Percentiles rank a stretch among this genome's conserved stretches.
Evolutionary conservation across 2,329 filamentous ascomycete species (phyloP).

Genomic region (Fusarium sp.): DNA sequence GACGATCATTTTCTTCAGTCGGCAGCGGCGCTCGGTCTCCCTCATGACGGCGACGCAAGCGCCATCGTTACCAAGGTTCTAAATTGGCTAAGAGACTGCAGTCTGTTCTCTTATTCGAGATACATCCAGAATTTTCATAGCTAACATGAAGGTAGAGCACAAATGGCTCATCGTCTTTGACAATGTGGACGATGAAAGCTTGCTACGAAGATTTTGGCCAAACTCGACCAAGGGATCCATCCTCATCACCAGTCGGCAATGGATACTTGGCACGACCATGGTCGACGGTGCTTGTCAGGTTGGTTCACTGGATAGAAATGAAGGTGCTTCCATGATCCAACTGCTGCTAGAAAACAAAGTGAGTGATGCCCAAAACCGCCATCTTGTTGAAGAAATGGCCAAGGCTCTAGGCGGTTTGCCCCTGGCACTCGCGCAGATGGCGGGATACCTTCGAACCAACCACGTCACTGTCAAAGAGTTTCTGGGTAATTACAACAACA

Average conservation of each 20-base stretch:
- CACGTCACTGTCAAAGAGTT: background rate
- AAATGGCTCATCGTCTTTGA: background rate
- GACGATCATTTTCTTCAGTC: background rate
- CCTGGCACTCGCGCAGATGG: background rate
- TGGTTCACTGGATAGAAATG: rapidly evolving
- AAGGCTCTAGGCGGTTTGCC: background rate
- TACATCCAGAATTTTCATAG: background rate
- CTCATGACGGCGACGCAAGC: background rate
- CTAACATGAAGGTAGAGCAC: background rate
- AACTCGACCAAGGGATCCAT: background rate
- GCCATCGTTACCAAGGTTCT: background rate
- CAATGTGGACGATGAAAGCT: background rate
- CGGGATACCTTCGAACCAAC: background rate
- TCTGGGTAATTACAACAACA: background rate
- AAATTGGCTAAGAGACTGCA: background rate
- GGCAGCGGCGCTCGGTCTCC: background rate
- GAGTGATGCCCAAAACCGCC: background rate
- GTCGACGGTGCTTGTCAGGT: background rate
- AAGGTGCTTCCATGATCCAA: background rate
- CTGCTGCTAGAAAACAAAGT: background rate
- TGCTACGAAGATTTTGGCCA: background rate
- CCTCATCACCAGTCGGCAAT: background rate
- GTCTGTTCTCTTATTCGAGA: background rate
- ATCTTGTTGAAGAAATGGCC: background rate
- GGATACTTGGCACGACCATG: background rate